Percentiles rank a stretch among this genome's conserved stretches.
phyloP scores from a whole-genome alignment of 2,329 filamentous ascomycete species.

The Penicillium rolfsii region DNA sequence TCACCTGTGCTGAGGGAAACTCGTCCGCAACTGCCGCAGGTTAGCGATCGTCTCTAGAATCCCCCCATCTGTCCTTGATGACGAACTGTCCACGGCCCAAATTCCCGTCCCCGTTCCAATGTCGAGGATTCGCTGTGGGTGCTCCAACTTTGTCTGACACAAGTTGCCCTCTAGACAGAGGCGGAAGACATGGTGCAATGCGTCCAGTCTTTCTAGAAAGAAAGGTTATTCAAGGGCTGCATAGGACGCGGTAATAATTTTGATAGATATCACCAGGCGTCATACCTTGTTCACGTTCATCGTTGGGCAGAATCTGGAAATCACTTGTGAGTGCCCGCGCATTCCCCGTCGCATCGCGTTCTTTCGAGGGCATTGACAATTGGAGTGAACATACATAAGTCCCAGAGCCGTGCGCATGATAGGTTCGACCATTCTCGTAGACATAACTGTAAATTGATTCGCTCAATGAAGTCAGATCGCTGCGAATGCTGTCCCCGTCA shows the following conservation, averaged over 20 bases:
- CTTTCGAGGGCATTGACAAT: not conserved
- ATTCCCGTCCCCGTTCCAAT: slow-evolving; percentile 26
- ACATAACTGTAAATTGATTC: slow-evolving; percentile 26
- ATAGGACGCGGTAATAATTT: too few species aligned
- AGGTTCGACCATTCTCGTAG: slow-evolving; percentile 40
- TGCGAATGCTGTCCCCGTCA: slow-evolving; percentile 23
- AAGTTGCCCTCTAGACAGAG: slow-evolving; percentile 15
- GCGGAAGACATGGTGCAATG: slow-evolving; percentile 19
- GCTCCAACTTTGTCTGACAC: slow-evolving; percentile 14
- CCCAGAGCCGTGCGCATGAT: slow-evolving; percentile 36
- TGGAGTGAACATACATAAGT: slow-evolving; percentile 19
- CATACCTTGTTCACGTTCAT: slow-evolving; percentile 27
- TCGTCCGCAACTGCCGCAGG: slow-evolving; percentile 34
- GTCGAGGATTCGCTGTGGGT: slow-evolving; percentile 19
- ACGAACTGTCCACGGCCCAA: slow-evolving; percentile 27
- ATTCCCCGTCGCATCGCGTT: not conserved
- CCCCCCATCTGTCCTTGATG: too few species aligned
- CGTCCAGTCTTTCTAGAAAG: slow-evolving; percentile 16
- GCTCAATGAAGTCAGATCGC: slow-evolving; percentile 26
- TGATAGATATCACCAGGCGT: not conserved
- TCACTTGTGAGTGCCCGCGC: not conserved
- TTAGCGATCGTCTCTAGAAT: not conserved
- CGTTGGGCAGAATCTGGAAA: slow-evolving; percentile 25
- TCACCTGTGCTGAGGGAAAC: slow-evolving; percentile 46
- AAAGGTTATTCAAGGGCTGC: not conserved